Evolutionary conservation across 495 filamentous ascomycete species (phyloP).

Genomic region (Tuber melanosporum): DNA sequence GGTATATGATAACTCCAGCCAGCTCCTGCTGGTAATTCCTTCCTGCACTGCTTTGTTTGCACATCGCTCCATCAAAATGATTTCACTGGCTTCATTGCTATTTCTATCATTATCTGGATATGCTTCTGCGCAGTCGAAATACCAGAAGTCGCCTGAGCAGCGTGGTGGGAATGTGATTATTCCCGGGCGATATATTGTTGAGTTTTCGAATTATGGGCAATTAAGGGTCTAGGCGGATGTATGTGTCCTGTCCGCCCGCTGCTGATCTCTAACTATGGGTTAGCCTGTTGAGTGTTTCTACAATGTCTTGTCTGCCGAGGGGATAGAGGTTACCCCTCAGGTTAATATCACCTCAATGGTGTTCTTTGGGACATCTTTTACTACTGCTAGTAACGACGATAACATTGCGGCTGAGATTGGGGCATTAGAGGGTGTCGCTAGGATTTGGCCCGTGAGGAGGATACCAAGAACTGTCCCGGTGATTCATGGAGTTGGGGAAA

Average conservation of each 20-base stretch:
- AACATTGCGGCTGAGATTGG: conserved; percentile 30
- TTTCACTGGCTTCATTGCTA: not conserved
- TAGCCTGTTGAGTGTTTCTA: conserved; percentile 29
- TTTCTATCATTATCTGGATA: not conserved
- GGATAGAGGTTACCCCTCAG: conserved; percentile 30
- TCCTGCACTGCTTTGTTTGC: not conserved
- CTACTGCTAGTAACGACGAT: not conserved
- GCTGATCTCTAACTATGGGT: conserved; percentile 7
- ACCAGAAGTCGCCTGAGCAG: not conserved
- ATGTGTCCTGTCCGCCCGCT: conserved; percentile 5
- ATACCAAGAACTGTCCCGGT: conserved; percentile 20
- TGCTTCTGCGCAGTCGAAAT: not conserved
- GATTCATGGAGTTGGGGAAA: conserved; percentile 23
- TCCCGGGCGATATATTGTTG: conserved; percentile 36
- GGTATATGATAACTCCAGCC: not conserved
- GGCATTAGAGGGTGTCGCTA: conserved; percentile 23
- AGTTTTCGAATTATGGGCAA: conserved; percentile 22
- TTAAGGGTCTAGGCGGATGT: conserved; percentile 24
- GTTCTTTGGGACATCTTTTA: conserved; percentile 36
- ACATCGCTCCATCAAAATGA: not conserved
- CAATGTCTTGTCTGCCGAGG: conserved; percentile 21
- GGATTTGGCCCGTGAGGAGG: conserved; percentile 32
- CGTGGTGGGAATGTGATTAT: conserved; percentile 10
- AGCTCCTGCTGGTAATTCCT: not conserved
- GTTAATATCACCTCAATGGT: conserved; percentile 36